phyloP scores from a whole-genome alignment of 192 early-diverging fungal species.

The Glomus cerebriforme region DNA sequence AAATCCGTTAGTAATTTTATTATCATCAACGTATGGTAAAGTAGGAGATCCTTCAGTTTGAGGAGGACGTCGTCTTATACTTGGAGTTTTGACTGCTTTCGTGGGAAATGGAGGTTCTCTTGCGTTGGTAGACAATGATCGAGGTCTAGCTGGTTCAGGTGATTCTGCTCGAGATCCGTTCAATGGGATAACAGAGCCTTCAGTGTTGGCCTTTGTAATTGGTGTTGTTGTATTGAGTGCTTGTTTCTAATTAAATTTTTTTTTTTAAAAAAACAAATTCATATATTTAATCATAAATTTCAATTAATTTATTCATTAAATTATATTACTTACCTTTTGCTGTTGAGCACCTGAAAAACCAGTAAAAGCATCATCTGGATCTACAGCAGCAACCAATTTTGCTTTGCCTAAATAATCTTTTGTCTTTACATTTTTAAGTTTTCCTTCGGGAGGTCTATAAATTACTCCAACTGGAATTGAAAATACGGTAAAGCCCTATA shows the following conservation, averaged over 20 bases:
- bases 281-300: not conserved
- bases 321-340: slow-evolving; percentile 47
- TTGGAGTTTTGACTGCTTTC: not conserved
- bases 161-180: not conserved
- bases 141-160: not conserved
- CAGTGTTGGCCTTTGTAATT: slow-evolving; percentile 20
- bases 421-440: slow-evolving; percentile 81
- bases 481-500: slow-evolving; percentile 72
- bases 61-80: not conserved
- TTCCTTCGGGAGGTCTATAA: slow-evolving; percentile 82
- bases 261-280: not conserved
- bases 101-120: slow-evolving; percentile 18
- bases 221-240: slow-evolving; percentile 21
- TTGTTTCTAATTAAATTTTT: not conserved
- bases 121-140: slow-evolving; percentile 28
- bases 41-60: not conserved
- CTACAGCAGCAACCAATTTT: slow-evolving; percentile 82
- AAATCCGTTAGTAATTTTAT: not conserved
- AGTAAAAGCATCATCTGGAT: slow-evolving; percentile 58
- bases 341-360: slow-evolving; percentile 63
- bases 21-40: not conserved
- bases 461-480: slow-evolving; percentile 77
- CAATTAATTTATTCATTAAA: slow-evolving; percentile 31
- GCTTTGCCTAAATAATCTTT: slow-evolving; percentile 77
- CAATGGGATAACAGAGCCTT: not conserved